Evolutionary conservation across 331 rosid genomes (phyloP), one percentile per base, ranked within the genome.

Genomic region (Phaseolus coccineus): DNA sequence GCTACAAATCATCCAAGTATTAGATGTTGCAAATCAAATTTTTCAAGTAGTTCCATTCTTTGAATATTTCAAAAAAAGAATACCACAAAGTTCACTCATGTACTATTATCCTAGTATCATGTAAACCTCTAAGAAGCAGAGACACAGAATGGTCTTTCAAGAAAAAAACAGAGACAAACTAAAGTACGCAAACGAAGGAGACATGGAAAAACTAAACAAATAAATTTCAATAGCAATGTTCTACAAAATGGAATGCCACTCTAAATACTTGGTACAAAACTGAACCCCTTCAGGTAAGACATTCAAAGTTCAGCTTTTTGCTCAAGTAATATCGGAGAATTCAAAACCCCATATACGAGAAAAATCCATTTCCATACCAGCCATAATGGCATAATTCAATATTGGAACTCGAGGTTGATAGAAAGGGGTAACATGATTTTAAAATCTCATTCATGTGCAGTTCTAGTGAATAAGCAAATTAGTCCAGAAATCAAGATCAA

Each of bases 81-180:
- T 12, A 31, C 16, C 46, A 28, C 65, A 5, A 39, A 57, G 37
- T 59, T 69, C 35, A 67, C 25, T 53, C 71, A n/a, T 40, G 39
- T 58, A 66, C 19, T 64, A 47, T 25, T 55, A 53, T 48, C 13
- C 40, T 62, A 40, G 22, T 13, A 63, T 50, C 73, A 37, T 8
- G 35, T 69, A 52, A 76, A 69, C 14, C 27, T 59, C 42, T 5
- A 80, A 47, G 70, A 37, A 77, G 51, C 40, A 73, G 40, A 53
- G 59, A 57, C 3, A 28, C 42, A 59, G 42, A 61, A 31, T 31
- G 47, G 44, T 57, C 31, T 63, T 76, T 22, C 68, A 51, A 56
- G 30, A 28, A n/a, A 13, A 4, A 1, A 10, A 56, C 3, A 55
- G 4, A 13, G 14, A 27, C 9, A 44, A 28, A 46, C 46, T n/a